These are phyloP conservation scores for Colletotrichum navitas DNA, from an alignment of 2,329 filamentous ascomycete genomes.

Conservation along the genomic window DNA sequence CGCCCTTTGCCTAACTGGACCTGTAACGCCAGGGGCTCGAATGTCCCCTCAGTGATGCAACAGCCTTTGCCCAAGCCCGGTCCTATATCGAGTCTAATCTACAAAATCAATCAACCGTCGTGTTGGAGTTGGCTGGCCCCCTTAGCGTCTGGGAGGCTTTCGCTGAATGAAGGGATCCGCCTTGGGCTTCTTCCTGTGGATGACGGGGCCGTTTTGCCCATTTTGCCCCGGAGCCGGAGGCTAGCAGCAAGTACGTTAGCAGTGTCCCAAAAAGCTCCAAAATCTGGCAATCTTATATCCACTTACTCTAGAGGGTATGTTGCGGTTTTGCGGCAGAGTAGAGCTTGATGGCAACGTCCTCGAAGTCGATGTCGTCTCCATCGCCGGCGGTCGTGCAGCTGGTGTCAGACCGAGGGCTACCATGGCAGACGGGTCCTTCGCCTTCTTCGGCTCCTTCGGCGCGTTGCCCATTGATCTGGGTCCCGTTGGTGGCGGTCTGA, in stretches of 20 bases:
- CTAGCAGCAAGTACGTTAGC: slow-evolving; percentile 19
- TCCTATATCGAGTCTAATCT: slow-evolving; percentile 32
- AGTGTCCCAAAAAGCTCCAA: background rate
- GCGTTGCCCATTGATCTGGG: slow-evolving; percentile 34
- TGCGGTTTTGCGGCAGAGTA: slow-evolving; percentile 21
- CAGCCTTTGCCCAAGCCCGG: slow-evolving; percentile 11
- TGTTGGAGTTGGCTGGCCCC: background rate
- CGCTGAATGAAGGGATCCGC: slow-evolving; percentile 61
- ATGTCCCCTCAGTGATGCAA: slow-evolving; percentile 35
- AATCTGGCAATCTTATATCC: too few relatives aligned
- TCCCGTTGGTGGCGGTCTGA: slow-evolving; percentile 41
- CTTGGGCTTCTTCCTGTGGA: slow-evolving; percentile 55
- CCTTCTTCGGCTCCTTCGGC: slow-evolving; percentile 45
- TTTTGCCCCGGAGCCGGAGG: slow-evolving; percentile 34
- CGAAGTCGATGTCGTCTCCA: slow-evolving; percentile 33
- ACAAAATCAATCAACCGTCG: slow-evolving; percentile 35
- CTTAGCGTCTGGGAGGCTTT: slow-evolving; percentile 47
- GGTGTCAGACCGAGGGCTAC: slow-evolving; percentile 63
- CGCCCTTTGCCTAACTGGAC: slow-evolving; percentile 27
- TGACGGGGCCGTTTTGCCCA: slow-evolving; percentile 34
- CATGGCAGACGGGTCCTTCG: slow-evolving; percentile 65
- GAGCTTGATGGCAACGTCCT: slow-evolving; percentile 34
- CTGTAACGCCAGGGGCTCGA: slow-evolving; percentile 37
- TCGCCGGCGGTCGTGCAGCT: slow-evolving; percentile 57
- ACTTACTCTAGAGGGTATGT: slow-evolving; percentile 34